Conservation (phyloP, 1,284 basidiomycete genomes). For the Irpex lacteus region DNA sequence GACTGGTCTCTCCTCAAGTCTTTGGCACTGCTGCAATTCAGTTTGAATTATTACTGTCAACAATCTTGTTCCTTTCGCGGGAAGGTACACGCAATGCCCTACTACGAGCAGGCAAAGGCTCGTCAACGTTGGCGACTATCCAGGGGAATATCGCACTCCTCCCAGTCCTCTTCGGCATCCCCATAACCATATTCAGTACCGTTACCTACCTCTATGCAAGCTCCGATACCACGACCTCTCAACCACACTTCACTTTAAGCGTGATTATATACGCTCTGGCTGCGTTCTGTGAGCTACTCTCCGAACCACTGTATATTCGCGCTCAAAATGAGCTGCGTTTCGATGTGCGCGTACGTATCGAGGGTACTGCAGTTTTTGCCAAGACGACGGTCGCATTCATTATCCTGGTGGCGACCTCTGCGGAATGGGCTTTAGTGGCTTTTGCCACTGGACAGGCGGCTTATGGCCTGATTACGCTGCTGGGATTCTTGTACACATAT, state of each 20-base stretch:
- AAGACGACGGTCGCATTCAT: conserved; percentile 74
- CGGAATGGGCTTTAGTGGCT: conserved; percentile 63
- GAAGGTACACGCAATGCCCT: conserved; percentile 90
- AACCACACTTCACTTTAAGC: conserved; percentile 64
- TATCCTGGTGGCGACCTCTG: conserved; percentile 51
- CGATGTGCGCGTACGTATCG: conserved; percentile 71
- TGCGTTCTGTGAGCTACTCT: conserved; percentile 72
- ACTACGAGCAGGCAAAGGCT: conserved; percentile 35
- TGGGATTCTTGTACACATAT: conserved; percentile 28
- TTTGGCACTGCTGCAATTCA: conserved; percentile 88
- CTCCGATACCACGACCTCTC: conserved; percentile 33
- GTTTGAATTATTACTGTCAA: conserved; percentile 84
- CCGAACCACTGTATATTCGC: conserved; percentile 84
- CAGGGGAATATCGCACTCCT: conserved; percentile 30
- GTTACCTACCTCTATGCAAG: conserved; percentile 27
- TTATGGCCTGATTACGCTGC: conserved; percentile 50
- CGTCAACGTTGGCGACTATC: conserved; percentile 20
- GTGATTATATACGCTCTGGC: conserved; percentile 72
- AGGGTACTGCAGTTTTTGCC: conserved; percentile 76
- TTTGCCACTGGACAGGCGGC: conserved; percentile 81
- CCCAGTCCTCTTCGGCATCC: conserved; percentile 30
- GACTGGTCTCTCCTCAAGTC: conserved; percentile 81
- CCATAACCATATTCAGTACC: conserved; percentile 26
- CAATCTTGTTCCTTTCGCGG: conserved; percentile 87
- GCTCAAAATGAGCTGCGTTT: conserved; percentile 71